A percentile compares a stretch with the other conserved stretches of the same genome.
Conservation (phyloP, 345 rosid genomes). For the Nasturtium officinale region DNA sequence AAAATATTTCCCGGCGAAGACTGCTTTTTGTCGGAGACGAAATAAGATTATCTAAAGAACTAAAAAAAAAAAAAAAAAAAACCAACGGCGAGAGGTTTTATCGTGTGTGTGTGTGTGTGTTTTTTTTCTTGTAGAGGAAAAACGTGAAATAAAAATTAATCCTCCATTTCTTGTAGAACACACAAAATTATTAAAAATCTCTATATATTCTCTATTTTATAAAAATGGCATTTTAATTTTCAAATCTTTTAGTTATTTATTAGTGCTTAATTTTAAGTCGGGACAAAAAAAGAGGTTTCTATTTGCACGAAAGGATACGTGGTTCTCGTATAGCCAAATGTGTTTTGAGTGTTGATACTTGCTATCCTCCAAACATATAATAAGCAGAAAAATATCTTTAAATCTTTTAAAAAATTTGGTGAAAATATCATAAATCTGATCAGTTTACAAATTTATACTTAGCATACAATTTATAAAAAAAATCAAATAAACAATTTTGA, state of each 20-base stretch:
- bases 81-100: conserved; percentile 25
- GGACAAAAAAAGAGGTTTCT: conserved; percentile 24
- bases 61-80: conserved; percentile 13
- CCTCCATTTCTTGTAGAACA: conserved; percentile 28
- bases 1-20: conserved; percentile 24
- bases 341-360: conserved; percentile 14
- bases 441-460: not conserved
- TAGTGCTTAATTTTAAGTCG: not conserved
- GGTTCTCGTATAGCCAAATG: conserved; percentile 40
- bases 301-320: conserved; percentile 42
- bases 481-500: not conserved
- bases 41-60: not conserved
- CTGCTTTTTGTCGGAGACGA: conserved; percentile 22
- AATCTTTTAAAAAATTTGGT: not conserved
- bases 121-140: conserved; percentile 2
- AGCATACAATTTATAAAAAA: not conserved
- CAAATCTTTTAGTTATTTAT: not conserved
- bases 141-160: not conserved
- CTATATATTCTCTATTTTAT: not conserved
- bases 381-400: conserved; percentile 28
- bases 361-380: conserved; percentile 28
- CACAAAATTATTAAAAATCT: conserved; percentile 21
- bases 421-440: not conserved
- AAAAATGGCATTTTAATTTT: not conserved
- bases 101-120: not conserved